Evolutionary conservation across 176 grass and related monocot genomes (phyloP), one percentile per base, ranked within the genome.

Genomic region (Panicum miliaceum): DNA sequence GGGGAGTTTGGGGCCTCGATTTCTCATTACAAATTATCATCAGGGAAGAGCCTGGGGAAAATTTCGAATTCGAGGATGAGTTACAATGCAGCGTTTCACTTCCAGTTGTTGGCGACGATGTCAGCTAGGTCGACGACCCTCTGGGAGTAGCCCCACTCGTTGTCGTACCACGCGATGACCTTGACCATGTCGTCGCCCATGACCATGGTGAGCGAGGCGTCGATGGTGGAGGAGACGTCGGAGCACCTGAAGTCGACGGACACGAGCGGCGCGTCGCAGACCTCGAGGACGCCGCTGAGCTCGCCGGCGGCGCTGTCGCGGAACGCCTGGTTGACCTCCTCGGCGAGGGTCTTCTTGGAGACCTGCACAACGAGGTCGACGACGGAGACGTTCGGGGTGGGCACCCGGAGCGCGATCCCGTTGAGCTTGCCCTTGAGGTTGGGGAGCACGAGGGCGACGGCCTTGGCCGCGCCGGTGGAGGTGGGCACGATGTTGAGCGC

Each of bases 401-500:
- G 94, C 69, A 95, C 93, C 22, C 93, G 90, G 35, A 95, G 93
- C 73, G 93, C 93, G 88, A 92, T 92, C 14, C 94, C 94, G 71
- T 96, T 93, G 84, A 96, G 94, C 88, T 96, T 96, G 5, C 94
- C 94, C 86, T 96, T 96, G 54, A 96, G 94, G 73, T 87, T 89
- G 8, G 94, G 94, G 8, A 96, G 91, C 71, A 96, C 94, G 41
- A 96, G 91, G 50, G 90, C 91, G 29, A 96, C 91, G 52, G 94
- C 94, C 86, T 96, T 96, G 46, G 94, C 93, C 10, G 94, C 94
- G 5, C 94, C 94, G 22, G 94, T 96, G 77, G 94, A 96, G 6
- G 94, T 96, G 0, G 94, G 94, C 41, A 96, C 94, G 71, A 96
- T 93, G 91, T 96, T 96, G 77, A 96, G 94, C 63, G 94, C 94